A percentile compares a stretch with the other conserved stretches of the same genome.
Conservation (phyloP, 176 grass and related monocot species). For the Melocanna baccifera region DNA sequence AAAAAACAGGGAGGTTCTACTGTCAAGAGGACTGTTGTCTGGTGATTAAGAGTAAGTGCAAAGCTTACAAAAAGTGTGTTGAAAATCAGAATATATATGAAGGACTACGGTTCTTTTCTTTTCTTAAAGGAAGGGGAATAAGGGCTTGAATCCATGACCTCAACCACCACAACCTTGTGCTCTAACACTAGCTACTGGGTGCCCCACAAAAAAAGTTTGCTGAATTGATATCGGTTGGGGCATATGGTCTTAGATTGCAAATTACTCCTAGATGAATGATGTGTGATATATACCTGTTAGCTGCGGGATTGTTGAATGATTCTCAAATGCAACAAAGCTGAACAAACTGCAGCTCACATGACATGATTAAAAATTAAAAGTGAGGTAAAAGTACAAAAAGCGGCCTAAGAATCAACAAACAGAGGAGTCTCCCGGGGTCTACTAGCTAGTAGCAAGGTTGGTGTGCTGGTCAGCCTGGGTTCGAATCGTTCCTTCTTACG, state of each 20-base stretch:
- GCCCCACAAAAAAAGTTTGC: no score
- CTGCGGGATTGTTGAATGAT: no score
- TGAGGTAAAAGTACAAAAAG: not conserved
- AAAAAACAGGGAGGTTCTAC: not conserved
- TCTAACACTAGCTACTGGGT: not conserved
- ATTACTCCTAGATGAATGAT: not conserved
- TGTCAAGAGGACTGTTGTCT: not conserved
- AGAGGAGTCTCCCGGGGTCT: no score
- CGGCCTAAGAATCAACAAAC: not conserved
- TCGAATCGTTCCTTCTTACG: no score
- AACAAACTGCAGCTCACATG: not conserved
- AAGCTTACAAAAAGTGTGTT: not conserved
- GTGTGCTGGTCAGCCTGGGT: no score
- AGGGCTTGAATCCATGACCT: not conserved
- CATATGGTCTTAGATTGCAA: no score
- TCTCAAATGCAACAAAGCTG: not conserved
- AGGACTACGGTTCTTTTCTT: not conserved
- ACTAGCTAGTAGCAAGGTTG: no score
- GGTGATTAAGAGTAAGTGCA: not conserved
- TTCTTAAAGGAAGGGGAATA: not conserved
- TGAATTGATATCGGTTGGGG: no score
- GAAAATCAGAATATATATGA: not conserved
- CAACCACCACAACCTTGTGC: not conserved
- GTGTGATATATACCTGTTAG: not conserved
- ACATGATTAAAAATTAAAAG: not conserved